Evolutionary conservation across 345 rosid genomes (phyloP).

Genomic region (Eucalyptus tenuipes): DNA sequence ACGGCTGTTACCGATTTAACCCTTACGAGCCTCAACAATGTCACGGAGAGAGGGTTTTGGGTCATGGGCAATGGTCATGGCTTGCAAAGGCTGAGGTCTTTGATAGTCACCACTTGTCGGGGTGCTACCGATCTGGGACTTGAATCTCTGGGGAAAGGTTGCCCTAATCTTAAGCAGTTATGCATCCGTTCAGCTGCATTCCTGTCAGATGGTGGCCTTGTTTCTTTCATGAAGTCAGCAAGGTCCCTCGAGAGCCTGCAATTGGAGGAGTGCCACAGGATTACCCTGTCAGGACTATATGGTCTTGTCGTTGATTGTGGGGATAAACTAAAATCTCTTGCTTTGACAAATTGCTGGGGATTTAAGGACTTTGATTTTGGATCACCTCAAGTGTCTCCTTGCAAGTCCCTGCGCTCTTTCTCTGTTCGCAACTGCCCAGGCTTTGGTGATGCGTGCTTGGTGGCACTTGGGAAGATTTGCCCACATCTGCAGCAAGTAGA

Average conservation of each 20-base stretch:
- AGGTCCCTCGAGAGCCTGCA: conserved; percentile 64
- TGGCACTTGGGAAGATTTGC: conserved; percentile 60
- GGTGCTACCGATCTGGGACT: conserved; percentile 75
- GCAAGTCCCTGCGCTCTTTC: conserved; percentile 44
- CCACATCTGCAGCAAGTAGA: conserved; percentile 55
- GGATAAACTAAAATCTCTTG: conserved; percentile 51
- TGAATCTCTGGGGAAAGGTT: conserved; percentile 69
- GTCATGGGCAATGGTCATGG: conserved; percentile 91
- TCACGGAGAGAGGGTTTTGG: conserved; percentile 90
- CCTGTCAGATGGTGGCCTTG: conserved; percentile 71
- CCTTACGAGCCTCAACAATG: conserved; percentile 44
- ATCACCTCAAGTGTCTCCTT: conserved; percentile 18
- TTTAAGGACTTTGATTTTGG: conserved; percentile 43
- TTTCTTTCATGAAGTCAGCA: conserved; percentile 53
- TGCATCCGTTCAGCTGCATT: conserved; percentile 36
- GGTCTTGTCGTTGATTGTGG: conserved; percentile 68
- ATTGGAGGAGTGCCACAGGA: conserved; percentile 93
- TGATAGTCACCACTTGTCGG: conserved; percentile 47
- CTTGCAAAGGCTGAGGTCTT: conserved; percentile 61
- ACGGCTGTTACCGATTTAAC: conserved; percentile 55
- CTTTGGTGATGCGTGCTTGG: conserved; percentile 60
- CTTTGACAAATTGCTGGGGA: conserved; percentile 66
- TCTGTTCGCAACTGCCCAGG: conserved; percentile 75
- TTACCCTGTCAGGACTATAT: conserved; percentile 80
- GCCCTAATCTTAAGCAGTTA: conserved; percentile 67